phyloP scores from a whole-genome alignment of 345 rosid species.

The Populus alba region DNA sequence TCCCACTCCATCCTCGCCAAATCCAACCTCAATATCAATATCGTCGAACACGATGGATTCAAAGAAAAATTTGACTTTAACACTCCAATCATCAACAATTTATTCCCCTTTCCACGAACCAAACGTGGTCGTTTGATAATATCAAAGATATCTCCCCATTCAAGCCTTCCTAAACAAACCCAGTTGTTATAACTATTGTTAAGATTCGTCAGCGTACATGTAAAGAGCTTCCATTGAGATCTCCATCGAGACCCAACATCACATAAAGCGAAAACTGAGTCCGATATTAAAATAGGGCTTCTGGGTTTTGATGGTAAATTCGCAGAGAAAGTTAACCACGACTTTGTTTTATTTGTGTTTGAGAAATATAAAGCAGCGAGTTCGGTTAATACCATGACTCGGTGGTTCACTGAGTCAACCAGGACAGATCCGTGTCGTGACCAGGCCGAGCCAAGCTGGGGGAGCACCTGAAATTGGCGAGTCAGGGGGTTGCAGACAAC shows the following conservation, averaged over 20 bases:
- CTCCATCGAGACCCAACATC: constrained; percentile 94
- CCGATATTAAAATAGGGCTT: constrained; percentile 60
- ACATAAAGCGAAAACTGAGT: constrained; percentile 67
- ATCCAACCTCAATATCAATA: constrained; percentile 69
- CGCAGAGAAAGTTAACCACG: constrained; percentile 75
- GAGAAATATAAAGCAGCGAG: constrained; percentile 71
- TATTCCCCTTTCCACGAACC: constrained; percentile 51
- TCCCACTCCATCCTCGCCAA: constrained; percentile 85
- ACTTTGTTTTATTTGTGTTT: constrained; percentile 20
- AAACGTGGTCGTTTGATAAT: constrained; percentile 79
- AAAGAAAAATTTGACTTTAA: constrained; percentile 66
- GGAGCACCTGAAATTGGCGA: constrained; percentile 61
- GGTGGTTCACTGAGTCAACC: constrained; percentile 55
- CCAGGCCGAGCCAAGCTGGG: constrained; percentile 93
- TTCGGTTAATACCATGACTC: constrained; percentile 80
- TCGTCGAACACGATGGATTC: constrained; percentile 76
- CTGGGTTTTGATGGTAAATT: constrained; percentile 85
- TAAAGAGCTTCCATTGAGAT: constrained; percentile 78
- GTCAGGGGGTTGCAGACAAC: constrained; percentile 76
- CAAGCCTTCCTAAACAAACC: constrained; percentile 69
- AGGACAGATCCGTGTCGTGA: constrained; percentile 79
- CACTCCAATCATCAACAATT: constrained; percentile 77
- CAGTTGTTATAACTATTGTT: constrained; percentile 43
- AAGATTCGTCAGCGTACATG: constrained; percentile 30
- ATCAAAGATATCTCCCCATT: constrained; percentile 87